phyloP scores from a whole-genome alignment of 345 rosid genomes.

The Pseudoturritis turrita region DNA sequence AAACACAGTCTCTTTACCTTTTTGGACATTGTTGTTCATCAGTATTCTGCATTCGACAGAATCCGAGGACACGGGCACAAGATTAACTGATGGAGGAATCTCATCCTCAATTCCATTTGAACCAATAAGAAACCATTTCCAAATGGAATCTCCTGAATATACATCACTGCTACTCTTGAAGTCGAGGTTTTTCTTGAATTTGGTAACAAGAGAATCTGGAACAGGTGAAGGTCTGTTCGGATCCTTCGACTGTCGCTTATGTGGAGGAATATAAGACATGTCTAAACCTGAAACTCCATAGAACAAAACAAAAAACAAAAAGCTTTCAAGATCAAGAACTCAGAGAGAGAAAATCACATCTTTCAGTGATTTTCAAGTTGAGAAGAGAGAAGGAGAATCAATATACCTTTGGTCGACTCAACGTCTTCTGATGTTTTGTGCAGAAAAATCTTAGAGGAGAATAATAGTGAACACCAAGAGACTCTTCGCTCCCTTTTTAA shows the following conservation, averaged over 20 bases:
- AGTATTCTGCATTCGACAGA: conserved; percentile 25
- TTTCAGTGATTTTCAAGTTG: not conserved
- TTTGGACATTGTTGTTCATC: conserved; percentile 21
- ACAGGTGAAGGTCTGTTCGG: conserved; percentile 27
- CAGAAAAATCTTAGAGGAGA: not conserved
- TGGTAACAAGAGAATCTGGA: conserved; percentile 33
- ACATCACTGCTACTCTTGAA: not conserved
- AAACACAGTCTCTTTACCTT: conserved; percentile 6
- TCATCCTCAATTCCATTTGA: conserved; percentile 32
- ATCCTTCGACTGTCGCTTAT: too few species aligned
- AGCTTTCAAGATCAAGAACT: not conserved
- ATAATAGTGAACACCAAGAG: not conserved
- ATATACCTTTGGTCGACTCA: too few species aligned
- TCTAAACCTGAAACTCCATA: too few species aligned
- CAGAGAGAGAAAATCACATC: not conserved
- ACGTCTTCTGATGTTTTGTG: not conserved
- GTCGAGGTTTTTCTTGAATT: conserved; percentile 33
- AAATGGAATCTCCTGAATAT: conserved; percentile 32
- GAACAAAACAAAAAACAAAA: too few species aligned
- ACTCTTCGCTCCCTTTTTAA: not conserved
- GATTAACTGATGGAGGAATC: conserved; percentile 31
- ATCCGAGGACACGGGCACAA: conserved; percentile 41
- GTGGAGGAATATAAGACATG: too few species aligned
- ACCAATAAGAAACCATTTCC: conserved; percentile 49
- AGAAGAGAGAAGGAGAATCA: not conserved